Evolutionary conservation across 345 rosid genomes (phyloP).

Genomic region (Theobroma cacao): DNA sequence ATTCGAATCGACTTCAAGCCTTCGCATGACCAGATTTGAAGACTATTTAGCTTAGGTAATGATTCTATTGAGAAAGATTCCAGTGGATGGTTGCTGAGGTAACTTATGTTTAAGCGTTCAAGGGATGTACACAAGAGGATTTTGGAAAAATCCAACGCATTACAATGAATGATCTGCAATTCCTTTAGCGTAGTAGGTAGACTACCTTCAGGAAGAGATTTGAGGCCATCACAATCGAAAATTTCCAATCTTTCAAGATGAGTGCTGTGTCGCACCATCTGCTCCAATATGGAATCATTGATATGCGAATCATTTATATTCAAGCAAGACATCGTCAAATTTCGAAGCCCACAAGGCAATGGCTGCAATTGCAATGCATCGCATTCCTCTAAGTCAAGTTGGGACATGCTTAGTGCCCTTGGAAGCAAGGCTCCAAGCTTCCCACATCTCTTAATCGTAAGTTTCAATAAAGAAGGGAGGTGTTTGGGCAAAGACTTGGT

Average conservation of each 20-base stretch:
- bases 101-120: not conserved
- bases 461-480: not conserved
- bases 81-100: not conserved
- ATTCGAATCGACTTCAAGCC: not conserved
- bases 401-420: not conserved
- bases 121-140: constrained; percentile 1
- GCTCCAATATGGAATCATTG: not conserved
- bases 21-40: not conserved
- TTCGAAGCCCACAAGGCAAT: not conserved
- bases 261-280: not conserved
- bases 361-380: not conserved
- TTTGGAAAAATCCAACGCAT: not conserved
- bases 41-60: not conserved
- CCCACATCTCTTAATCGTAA: not conserved
- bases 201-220: not conserved
- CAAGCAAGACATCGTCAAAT: no score
- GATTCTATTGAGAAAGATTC: constrained; percentile 3
- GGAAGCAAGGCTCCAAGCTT: not conserved
- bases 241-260: not conserved
- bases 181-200: not conserved
- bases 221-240: not conserved
- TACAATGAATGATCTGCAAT: not conserved
- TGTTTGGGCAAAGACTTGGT: not conserved
- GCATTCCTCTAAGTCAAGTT: not conserved
- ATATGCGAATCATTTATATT: not conserved